Evolutionary conservation across 2,329 filamentous ascomycete genomes (phyloP), one percentile per base, ranked within the genome.

Genomic region (Pseudogymnoascus sp.): DNA sequence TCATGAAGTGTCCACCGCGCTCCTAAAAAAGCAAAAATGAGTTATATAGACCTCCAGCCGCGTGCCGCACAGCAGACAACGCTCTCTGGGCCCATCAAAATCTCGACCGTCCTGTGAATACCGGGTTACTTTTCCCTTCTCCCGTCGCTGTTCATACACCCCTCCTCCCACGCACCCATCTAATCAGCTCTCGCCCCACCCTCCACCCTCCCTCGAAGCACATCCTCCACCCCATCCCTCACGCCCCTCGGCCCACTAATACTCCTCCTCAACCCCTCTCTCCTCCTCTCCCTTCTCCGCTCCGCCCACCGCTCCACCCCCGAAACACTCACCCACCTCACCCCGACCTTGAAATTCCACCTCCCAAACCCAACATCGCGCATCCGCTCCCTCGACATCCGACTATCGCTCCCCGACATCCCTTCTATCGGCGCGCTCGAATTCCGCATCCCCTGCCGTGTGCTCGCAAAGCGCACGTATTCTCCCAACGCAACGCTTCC

Each of bases 301-400:
- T 88, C 85, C 69, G 82, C 86, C 14, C 87, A 68, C 58, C 80
- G 78, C 35, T 81, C 79, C 3, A 88, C 72, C 25, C 80, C 75
- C 72, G 38, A 76, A 75, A 62, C 80, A 79, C 61, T 81, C 82
- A 8, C 86, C 70, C 62, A 77, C 80, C 25, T 80, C 75, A 55
- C 81, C 67, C 5, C 71, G 25, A 11, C 70, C 71, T 38, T 71
- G 69, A 61, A 73, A 62, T 72, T 72, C 7, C 68, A 69, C 31
- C 70, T 67, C 62, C 67, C 67, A 59, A 72, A 72, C 1, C 67
- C 68, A 52, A 71, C 68, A 3, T 69, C 71, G 45, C 70, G 71
- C 23, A 62, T 63, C 25, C 63, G 59, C 23, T 49, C 43, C 31
- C 38, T 62, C 49, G 31, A 38, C 41, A 35, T 62, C 21, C 45